phyloP scores from a whole-genome alignment of 495 filamentous ascomycete species.

The Saxophila tyrrhenica region DNA sequence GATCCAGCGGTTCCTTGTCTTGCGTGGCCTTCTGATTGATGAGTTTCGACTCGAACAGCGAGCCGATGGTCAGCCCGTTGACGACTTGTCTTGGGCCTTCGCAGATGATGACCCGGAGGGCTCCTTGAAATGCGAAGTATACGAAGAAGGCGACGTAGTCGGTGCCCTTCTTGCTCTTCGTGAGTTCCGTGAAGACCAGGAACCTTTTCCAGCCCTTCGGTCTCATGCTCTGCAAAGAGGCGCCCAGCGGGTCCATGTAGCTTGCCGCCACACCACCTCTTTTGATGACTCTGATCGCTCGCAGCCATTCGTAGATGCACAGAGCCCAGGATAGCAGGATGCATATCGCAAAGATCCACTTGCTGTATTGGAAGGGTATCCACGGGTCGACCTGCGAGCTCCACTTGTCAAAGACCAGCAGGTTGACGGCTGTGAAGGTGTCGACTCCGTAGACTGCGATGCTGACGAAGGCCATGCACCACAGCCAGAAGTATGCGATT shows the following conservation, averaged over 20 bases:
- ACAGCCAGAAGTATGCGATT: conserved; percentile 78
- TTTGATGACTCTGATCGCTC: conserved; percentile 66
- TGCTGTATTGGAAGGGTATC: conserved; percentile 58
- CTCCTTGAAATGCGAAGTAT: conserved; percentile 89
- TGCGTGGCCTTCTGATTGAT: conserved; percentile 45
- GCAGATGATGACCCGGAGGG: conserved; percentile 77
- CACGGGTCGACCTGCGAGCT: conserved; percentile 50
- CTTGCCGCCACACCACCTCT: conserved; percentile 78
- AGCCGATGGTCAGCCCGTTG: conserved; percentile 78
- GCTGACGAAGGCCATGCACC: conserved; percentile 63
- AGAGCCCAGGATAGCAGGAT: conserved; percentile 80
- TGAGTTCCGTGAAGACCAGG: conserved; percentile 83
- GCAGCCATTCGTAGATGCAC: conserved; percentile 61
- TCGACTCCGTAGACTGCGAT: conserved; percentile 81
- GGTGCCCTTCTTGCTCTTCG: conserved; percentile 77
- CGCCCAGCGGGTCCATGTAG: conserved; percentile 78
- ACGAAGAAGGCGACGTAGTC: conserved; percentile 89
- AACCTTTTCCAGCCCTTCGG: conserved; percentile 71
- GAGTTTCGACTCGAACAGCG: conserved; percentile 60
- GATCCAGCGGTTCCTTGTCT: conserved; percentile 26
- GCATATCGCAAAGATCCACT: conserved; percentile 83
- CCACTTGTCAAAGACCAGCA: conserved; percentile 67
- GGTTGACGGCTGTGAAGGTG: conserved; percentile 81
- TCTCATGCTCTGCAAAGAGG: conserved; percentile 68
- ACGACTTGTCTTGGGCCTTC: conserved; percentile 83